Evolutionary conservation across 1,284 basidiomycete genomes (phyloP).

Genomic region (Rhodotorula sp.): DNA sequence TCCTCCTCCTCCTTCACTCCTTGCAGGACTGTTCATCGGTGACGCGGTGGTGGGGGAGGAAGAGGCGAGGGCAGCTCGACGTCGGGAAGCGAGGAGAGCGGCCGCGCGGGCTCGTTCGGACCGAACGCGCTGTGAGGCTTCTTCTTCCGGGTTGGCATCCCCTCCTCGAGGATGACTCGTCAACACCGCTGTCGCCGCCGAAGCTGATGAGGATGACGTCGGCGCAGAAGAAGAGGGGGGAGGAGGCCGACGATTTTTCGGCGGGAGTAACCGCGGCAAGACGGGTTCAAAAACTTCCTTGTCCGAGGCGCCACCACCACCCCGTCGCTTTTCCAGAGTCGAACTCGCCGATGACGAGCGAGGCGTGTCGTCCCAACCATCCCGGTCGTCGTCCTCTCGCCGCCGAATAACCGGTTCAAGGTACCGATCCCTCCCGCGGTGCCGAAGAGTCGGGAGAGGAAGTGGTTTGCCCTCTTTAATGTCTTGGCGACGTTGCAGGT

Average conservation of each 20-base stretch:
- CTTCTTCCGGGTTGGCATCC: slow-evolving; percentile 10
- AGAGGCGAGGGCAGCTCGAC: slow-evolving; percentile 6
- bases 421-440: slow-evolving; percentile 16
- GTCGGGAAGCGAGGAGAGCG: slow-evolving; percentile 27
- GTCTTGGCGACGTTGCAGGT: slow-evolving; percentile 37
- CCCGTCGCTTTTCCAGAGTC: not conserved
- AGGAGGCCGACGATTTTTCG: not conserved
- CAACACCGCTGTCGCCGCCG: no score
- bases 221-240: not conserved
- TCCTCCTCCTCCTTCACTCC: slow-evolving; percentile 20
- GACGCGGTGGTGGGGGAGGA: not conserved
- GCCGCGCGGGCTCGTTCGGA: slow-evolving; percentile 33
- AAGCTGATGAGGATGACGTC: no score
- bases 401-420: not conserved
- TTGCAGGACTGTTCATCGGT: slow-evolving; percentile 5
- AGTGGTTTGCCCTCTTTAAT: slow-evolving; percentile 25
- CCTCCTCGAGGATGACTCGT: not conserved
- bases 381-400: not conserved
- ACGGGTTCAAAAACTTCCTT: slow-evolving; percentile 22
- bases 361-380: slow-evolving; percentile 13
- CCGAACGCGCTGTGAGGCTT: slow-evolving; percentile 21
- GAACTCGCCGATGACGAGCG: not conserved
- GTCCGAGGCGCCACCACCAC: not conserved
- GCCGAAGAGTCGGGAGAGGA: slow-evolving; percentile 1
- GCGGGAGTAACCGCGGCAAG: slow-evolving; percentile 26